Percentiles rank a stretch among this genome's conserved stretches.
phyloP scores from a whole-genome alignment of 495 filamentous ascomycete genomes.

The Melanomma pulvis-pyrius region DNA sequence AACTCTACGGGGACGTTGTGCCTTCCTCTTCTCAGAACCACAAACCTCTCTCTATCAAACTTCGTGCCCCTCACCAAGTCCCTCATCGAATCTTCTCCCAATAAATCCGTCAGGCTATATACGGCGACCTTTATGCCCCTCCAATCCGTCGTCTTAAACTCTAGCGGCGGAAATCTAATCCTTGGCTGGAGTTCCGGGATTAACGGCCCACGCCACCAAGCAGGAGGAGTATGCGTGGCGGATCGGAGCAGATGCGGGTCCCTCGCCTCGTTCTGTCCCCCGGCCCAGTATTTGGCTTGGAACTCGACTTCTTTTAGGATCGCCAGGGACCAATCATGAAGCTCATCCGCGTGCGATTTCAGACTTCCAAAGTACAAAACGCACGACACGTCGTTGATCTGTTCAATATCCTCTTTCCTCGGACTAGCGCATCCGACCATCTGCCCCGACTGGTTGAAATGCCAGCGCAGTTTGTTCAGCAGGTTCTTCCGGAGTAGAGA shows the following conservation, averaged over 20 bases:
- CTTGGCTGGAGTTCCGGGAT: constrained; percentile 25
- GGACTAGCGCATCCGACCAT: constrained; percentile 15
- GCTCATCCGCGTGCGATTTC: constrained; percentile 24
- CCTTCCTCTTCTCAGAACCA: constrained; percentile 43
- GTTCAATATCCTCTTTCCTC: constrained; percentile 40
- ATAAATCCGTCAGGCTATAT: constrained; percentile 34
- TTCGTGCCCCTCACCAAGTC: constrained; percentile 41
- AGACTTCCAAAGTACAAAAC: constrained; percentile 27
- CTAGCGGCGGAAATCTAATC: constrained; percentile 26
- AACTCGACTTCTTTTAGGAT: constrained; percentile 10
- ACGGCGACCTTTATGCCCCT: constrained; percentile 29
- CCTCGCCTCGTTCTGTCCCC: not conserved
- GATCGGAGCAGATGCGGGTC: constrained; percentile 12
- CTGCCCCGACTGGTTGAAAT: constrained; percentile 6
- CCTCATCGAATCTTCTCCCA: constrained; percentile 43
- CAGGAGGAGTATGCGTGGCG: constrained; percentile 13
- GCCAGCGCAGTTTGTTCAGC: constrained; percentile 23
- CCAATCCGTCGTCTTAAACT: constrained; percentile 27
- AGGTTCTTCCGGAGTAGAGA: constrained; percentile 55
- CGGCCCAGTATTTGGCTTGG: not conserved
- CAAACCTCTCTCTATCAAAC: constrained; percentile 45
- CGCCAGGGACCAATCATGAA: constrained; percentile 2
- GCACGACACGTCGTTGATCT: constrained; percentile 42
- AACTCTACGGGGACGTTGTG: constrained; percentile 57
- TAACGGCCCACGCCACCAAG: constrained; percentile 18